A percentile compares a stretch with the other conserved stretches of the same genome.
Conservation (phyloP, 2,329 filamentous ascomycete species). For the Neonectria sp. region DNA sequence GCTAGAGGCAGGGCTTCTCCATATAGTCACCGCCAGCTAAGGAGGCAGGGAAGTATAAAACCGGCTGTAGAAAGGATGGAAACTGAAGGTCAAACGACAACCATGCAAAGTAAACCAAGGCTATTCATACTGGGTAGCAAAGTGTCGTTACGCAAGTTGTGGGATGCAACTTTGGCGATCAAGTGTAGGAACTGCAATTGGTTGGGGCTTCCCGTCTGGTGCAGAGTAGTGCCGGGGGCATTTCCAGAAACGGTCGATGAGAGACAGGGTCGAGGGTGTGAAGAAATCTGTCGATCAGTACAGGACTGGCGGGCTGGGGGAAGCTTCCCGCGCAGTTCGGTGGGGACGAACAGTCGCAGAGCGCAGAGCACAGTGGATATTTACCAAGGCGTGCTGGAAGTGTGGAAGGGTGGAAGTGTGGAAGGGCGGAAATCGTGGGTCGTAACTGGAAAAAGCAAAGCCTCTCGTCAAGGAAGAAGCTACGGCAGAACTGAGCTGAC, state of each 20-base stretch:
- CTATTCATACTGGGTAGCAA: background rate
- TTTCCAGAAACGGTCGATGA: conserved; percentile 45
- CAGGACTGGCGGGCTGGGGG: conserved; percentile 22
- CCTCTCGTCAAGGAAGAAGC: background rate
- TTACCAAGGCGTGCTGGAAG: background rate
- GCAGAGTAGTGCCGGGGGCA: conserved; percentile 37
- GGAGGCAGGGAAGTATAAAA: background rate
- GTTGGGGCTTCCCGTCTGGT: conserved; percentile 19
- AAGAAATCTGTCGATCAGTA: conserved; percentile 48
- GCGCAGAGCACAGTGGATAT: conserved; percentile 1
- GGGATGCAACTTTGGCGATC: conserved; percentile 9
- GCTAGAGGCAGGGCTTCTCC: background rate
- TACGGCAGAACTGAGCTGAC: background rate
- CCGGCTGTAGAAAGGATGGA: background rate
- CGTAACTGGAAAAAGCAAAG: conserved; percentile 18
- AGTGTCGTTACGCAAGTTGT: conserved; percentile 15
- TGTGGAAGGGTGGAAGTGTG: conserved; percentile 1
- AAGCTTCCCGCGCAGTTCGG: conserved; percentile 32
- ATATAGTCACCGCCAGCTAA: background rate
- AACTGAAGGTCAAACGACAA: background rate
- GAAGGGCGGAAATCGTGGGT: conserved; percentile 6
- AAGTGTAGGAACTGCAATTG: conserved; percentile 32
- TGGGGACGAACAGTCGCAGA: conserved; percentile 13
- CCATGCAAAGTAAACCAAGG: background rate
- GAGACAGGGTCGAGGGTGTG: conserved; percentile 45